Base-by-base conservation (phyloP, 257 asterid species). In the Asclepias syriaca region DNA sequence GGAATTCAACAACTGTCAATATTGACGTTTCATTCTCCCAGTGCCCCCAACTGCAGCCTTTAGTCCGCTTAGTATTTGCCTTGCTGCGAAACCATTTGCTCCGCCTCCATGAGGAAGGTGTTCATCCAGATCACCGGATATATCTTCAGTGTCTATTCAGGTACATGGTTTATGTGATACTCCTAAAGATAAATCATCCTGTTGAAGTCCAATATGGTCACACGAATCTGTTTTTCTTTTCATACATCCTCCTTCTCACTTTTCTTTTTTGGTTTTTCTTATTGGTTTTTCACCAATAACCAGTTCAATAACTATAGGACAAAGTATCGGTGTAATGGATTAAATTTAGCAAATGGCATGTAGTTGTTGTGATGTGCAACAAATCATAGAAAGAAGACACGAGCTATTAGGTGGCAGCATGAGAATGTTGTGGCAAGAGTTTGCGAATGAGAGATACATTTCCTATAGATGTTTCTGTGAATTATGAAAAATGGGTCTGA, bases 71-170 rank as follows among this genome's bases (percentile, higher is more conserved):
- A 74, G 90, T 95, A 61, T 95, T 95, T 83, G 96, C 99, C 80
- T 85, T 95, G 87, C 78, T 95, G 77, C 79, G 98, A 57, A 91
- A 85, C 84, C 95, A 97, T 85, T 96, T 95, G 74, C 98, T 95
- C 80, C 96, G 98, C 74, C 87, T 95, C 73, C 99, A 95, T 54
- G 99, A 95, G 83, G 99, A 95, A 87, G 99, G 99, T 74, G 97
- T 95, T 81, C 99, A 95, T 87, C 99, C 99, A 1, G 99, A 95
- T 77, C 86, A 88, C 80, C 89, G 99, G 53, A 91, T 95, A 79
- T 95, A 89, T 82, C 93, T 95, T 72, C 99, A 95, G 82, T 95
- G 98, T 81, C 88, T 95, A 54, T 95, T 90, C 97, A 91, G 98
- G 98, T 94, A 91, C 61, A 8, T 27, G 10, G 57, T 60, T 14